Evolutionary conservation across 2,329 filamentous ascomycete genomes (phyloP), one percentile per base, ranked within the genome.

Genomic region (Colletotrichum coccodes): DNA sequence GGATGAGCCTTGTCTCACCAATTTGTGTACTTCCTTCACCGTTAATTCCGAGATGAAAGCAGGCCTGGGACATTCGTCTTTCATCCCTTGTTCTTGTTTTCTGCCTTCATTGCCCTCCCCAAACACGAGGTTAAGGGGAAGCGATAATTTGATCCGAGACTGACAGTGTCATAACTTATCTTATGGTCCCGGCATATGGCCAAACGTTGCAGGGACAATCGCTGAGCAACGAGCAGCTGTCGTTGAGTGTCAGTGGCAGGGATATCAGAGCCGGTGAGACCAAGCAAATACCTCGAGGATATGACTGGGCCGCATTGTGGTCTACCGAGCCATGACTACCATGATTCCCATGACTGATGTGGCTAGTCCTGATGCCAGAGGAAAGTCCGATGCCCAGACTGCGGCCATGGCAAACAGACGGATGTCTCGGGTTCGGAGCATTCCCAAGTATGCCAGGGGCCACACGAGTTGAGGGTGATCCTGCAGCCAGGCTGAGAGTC

Each of bases 401-500:
- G 7, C 50, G 50, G 6, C 44, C 58, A 23, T 46, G 58, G 3
- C 14, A n/a, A 7, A n/a, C 18, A 2, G 49, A 6, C 32, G 32
- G 60, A 7, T 70, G 64, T 6, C 57, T 56, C 44, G 49, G 23
- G 30, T 47, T 32, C 18, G 60, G 44, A 12, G 61, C 50, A 26
- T 21, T 61, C 30, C 59, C 54, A 9, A 68, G 68, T n/a, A 56
- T 40, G 9, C 65, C 40, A 18, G 60, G 52, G 8, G 60, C 50
- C 2, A 70, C 68, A 23, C 60, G 64, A 5, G 54, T 26, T 8
- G 60, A 52, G 12, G 74, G 73, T 16, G 77, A 74, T 9, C 77
- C 76, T n/a, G 72, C 62, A n/a, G 78, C 74, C 6, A 78, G 68
- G 16, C 77, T 77, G 6, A 78, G 76, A 36, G 78, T 74, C 6